These are phyloP conservation scores for Rosa chinensis DNA, from an alignment of 306 rosid genomes.

Conservation along the genomic window DNA sequence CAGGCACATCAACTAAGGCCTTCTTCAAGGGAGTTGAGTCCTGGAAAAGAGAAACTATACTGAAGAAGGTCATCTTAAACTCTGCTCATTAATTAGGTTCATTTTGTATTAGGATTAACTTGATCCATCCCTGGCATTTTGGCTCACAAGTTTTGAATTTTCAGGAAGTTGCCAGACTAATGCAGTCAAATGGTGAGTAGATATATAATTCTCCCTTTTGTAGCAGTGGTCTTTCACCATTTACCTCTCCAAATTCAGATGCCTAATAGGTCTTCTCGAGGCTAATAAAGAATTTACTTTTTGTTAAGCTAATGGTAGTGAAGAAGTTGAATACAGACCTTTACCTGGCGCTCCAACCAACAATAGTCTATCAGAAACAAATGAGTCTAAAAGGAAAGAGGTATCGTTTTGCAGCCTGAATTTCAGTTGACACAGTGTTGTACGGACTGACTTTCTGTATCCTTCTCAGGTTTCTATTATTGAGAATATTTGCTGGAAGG, in stretches of 20 bases:
- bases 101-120: not conserved
- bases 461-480: slow-evolving; percentile 47
- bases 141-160: slow-evolving; percentile 12
- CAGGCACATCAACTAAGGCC: slow-evolving; percentile 77
- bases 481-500: slow-evolving; percentile 68
- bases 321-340: slow-evolving; percentile 48
- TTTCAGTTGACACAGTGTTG: not conserved
- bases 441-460: slow-evolving; percentile 3
- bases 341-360: slow-evolving; percentile 42
- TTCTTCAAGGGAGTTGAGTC: slow-evolving; percentile 66
- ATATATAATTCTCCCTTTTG: not conserved
- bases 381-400: slow-evolving; percentile 29
- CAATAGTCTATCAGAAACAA: slow-evolving; percentile 19
- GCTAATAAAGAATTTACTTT: not conserved
- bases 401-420: slow-evolving; percentile 16
- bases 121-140: not conserved
- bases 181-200: slow-evolving; percentile 51
- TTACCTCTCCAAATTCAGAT: not conserved
- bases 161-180: slow-evolving; percentile 58
- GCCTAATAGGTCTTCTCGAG: not conserved
- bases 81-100: not conserved
- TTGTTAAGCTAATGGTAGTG: slow-evolving; percentile 44
- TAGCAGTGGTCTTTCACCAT: not conserved
- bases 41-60: slow-evolving; percentile 82
- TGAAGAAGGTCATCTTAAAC: slow-evolving; percentile 50